These are phyloP conservation scores for Claviceps sp. DNA, from an alignment of 2,329 filamentous ascomycete genomes.

Conservation along the genomic window DNA sequence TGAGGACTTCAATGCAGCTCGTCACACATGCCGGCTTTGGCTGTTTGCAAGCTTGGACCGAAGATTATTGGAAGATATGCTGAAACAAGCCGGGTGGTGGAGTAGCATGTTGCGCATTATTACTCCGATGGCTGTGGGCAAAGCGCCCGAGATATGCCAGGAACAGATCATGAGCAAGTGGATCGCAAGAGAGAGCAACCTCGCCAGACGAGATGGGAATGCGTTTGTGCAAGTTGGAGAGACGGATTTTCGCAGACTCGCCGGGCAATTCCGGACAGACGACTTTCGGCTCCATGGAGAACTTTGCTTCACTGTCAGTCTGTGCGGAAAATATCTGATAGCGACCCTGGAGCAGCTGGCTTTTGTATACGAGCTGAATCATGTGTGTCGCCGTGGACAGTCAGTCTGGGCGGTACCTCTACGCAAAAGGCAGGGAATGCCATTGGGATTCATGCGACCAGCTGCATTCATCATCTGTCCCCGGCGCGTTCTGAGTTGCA, in stretches of 20 bases:
- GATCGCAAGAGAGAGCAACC: constrained; percentile 26
- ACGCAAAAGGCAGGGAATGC: constrained; percentile 11
- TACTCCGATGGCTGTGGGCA: constrained; percentile 9
- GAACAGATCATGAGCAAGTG: constrained; percentile 26
- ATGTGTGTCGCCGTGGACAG: constrained; percentile 18
- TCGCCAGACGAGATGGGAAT: constrained; percentile 8
- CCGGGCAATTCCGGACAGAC: constrained; percentile 9
- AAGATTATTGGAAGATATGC: constrained; percentile 35
- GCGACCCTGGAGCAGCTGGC: constrained; percentile 39
- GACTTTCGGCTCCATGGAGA: constrained; percentile 13
- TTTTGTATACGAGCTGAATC: constrained; percentile 37
- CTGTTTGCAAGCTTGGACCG: constrained; percentile 42
- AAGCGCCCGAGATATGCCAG: constrained; percentile 9
- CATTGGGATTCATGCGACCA: constrained; percentile 22
- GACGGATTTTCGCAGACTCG: constrained; percentile 24
- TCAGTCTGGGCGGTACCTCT: constrained; percentile 14
- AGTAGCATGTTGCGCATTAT: constrained; percentile 18
- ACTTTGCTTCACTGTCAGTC: constrained; percentile 36
- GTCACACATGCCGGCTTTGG: constrained; percentile 46
- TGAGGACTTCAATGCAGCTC: constrained; percentile 42
- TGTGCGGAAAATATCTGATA: constrained; percentile 44
- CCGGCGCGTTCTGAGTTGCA: constrained; percentile 40
- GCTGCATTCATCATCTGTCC: constrained; percentile 43
- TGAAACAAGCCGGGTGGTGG: constrained; percentile 43
- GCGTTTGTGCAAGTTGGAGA: constrained; percentile 21